Evolutionary conservation across 352 stramenopile genomes (phyloP).

Genomic region (Detonula confervacea): DNA sequence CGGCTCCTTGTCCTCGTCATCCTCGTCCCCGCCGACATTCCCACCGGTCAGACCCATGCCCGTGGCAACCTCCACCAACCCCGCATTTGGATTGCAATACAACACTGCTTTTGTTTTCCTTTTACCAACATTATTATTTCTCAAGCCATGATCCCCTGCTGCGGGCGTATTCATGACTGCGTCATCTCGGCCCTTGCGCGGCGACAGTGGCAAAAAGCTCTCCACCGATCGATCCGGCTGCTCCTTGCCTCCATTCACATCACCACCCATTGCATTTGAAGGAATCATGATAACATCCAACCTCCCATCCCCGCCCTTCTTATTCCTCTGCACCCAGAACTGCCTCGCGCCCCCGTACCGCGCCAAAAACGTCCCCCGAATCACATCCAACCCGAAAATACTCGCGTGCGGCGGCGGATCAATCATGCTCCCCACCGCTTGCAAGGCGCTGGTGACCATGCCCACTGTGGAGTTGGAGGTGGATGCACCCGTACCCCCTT

Average conservation of each 20-base stretch:
- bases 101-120: slow-evolving; percentile 69
- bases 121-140: neutral
- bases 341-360: slow-evolving; percentile 74
- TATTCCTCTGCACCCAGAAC: slow-evolving; percentile 70
- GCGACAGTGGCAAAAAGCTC: slow-evolving; percentile 37
- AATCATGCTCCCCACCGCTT: slow-evolving; percentile 59
- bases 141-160: neutral
- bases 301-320: slow-evolving; percentile 44
- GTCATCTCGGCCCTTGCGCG: slow-evolving; percentile 23
- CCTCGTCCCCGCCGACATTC: slow-evolving; percentile 54
- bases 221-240: neutral
- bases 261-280: no score
- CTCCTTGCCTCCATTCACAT: slow-evolving; percentile 1
- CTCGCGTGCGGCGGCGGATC: slow-evolving; percentile 79
- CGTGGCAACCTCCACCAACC: slow-evolving; percentile 78
- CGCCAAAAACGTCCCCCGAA: slow-evolving; percentile 73
- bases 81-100: slow-evolving; percentile 86
- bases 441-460: slow-evolving; percentile 31
- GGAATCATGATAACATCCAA: slow-evolving; percentile 81
- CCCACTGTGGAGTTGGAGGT: slow-evolving; percentile 34
- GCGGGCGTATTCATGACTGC: neutral
- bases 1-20: slow-evolving; percentile 34
- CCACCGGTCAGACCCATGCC: slow-evolving; percentile 79
- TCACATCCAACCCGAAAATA: slow-evolving; percentile 83
- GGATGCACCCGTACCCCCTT: slow-evolving; percentile 11